Evolutionary conservation across 495 filamentous ascomycete species (phyloP).

Genomic region (Mycothermus thermophilus): DNA sequence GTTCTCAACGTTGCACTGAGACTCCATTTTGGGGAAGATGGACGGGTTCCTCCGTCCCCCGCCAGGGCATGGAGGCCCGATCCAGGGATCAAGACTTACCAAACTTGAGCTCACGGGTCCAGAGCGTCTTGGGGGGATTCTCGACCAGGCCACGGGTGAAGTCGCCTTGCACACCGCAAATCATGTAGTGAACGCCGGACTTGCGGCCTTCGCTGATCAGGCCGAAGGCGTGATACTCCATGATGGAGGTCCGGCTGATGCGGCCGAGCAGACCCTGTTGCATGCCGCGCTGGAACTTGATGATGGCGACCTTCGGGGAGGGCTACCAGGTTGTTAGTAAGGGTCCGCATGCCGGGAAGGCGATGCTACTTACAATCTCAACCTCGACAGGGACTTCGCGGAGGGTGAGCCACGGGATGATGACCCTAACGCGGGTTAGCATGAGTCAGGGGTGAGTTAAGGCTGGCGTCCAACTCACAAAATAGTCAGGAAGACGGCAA

Average conservation of each 20-base stretch:
- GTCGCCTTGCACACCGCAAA: conserved; percentile 34
- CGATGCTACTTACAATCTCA: conserved; percentile 22
- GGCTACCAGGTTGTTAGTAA: conserved; percentile 18
- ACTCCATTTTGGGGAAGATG: neutral
- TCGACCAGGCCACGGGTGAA: conserved; percentile 28
- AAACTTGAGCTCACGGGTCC: conserved; percentile 34
- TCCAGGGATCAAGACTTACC: conserved; percentile 15
- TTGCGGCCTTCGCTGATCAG: conserved; percentile 32
- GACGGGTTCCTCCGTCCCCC: too few relatives aligned
- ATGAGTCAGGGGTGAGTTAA: neutral
- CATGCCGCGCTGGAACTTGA: conserved; percentile 31
- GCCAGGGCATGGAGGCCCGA: too few relatives aligned
- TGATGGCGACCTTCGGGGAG: conserved; percentile 29
- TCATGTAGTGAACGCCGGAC: conserved; percentile 28
- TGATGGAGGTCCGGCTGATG: conserved; percentile 32
- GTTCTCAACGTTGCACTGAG: too few relatives aligned
- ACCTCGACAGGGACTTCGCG: conserved; percentile 30
- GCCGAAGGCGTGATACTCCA: conserved; percentile 36
- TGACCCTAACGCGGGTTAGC: conserved; percentile 22
- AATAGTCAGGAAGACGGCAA: conserved; percentile 32
- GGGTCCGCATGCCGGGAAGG: neutral
- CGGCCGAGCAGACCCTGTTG: conserved; percentile 33
- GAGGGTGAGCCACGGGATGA: conserved; percentile 32
- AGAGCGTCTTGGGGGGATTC: conserved; percentile 28
- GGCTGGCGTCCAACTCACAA: conserved; percentile 19